These are phyloP conservation scores for Botryotinia calthae DNA, from an alignment of 2,329 filamentous ascomycete species.

Conservation along the genomic window DNA sequence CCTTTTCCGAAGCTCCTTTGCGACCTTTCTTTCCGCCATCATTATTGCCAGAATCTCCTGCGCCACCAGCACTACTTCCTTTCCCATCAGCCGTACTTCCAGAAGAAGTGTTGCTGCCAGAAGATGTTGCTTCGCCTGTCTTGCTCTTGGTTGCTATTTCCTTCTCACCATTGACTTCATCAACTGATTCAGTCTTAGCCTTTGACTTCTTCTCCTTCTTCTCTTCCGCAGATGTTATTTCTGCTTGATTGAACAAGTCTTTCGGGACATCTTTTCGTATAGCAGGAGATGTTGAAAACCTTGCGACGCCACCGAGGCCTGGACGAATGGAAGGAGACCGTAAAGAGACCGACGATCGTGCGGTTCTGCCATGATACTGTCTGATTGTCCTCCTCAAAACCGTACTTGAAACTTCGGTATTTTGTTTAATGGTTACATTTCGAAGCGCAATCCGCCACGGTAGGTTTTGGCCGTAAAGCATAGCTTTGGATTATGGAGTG, in stretches of 20 bases:
- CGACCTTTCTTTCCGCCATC: constrained; percentile 70
- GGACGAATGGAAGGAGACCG: constrained; percentile 57
- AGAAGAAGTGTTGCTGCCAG: constrained; percentile 33
- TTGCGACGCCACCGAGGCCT: constrained; percentile 43
- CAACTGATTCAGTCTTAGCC: constrained; percentile 37
- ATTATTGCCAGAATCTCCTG: constrained; percentile 40
- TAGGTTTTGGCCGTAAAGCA: constrained; percentile 63
- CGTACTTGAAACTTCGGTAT: constrained; percentile 25
- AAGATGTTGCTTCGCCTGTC: constrained; percentile 28
- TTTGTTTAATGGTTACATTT: constrained; percentile 27
- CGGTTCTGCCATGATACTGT: constrained; percentile 49
- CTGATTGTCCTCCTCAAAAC: constrained; percentile 30
- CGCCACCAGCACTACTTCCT: constrained; percentile 33
- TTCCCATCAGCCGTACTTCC: constrained; percentile 33
- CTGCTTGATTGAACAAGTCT: constrained; percentile 42
- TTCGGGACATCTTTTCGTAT: constrained; percentile 44
- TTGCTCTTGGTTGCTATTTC: constrained; percentile 42
- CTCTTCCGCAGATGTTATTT: constrained; percentile 44
- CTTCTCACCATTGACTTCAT: constrained; percentile 45
- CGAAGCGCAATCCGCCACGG: constrained; percentile 60
- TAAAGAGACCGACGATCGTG: constrained; percentile 61
- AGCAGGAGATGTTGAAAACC: constrained; percentile 50
- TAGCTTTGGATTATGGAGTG: constrained; percentile 37
- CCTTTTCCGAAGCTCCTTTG: constrained; percentile 66
- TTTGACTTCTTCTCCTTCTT: constrained; percentile 34